Conservation (phyloP, 164 flowering plant genomes). For the Litsea cubeba region DNA sequence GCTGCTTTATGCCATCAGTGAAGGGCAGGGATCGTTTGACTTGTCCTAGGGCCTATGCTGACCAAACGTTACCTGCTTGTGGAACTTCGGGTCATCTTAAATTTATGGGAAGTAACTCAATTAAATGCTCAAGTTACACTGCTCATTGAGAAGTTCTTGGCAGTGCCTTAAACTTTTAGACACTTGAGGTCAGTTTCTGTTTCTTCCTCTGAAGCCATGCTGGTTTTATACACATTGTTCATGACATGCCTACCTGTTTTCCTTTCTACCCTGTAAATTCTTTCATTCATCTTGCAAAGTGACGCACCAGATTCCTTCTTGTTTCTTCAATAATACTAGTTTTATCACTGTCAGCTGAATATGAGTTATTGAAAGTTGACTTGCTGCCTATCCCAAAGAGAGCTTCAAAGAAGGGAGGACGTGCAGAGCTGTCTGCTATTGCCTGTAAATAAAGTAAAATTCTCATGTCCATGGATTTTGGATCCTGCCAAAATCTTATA, state of each 20-base stretch:
- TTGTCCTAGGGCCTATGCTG: constrained; percentile 47
- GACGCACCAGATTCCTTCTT: background rate
- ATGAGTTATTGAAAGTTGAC: background rate
- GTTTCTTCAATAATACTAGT: constrained; percentile 15
- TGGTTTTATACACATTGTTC: background rate
- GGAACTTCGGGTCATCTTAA: constrained; percentile 2
- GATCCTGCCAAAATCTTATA: background rate
- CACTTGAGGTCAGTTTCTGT: constrained; percentile 15
- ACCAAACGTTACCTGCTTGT: background rate
- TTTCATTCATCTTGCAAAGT: constrained; percentile 5
- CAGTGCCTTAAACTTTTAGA: background rate
- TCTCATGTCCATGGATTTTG: background rate
- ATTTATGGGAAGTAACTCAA: background rate
- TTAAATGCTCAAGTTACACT: background rate
- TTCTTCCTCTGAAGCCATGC: background rate
- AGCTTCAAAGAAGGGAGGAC: constrained; percentile 7
- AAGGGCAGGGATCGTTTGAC: constrained; percentile 99
- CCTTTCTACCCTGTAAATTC: constrained; percentile 14
- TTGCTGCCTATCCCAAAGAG: constrained; percentile 3
- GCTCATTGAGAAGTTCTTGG: constrained; percentile 14
- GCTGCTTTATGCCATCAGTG: constrained; percentile 83
- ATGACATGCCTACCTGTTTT: background rate
- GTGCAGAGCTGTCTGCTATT: constrained; percentile 12
- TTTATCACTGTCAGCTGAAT: constrained; percentile 11
- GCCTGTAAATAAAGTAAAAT: constrained; percentile 32